Conservation (phyloP, 106 monocot genomes). For the Allium sativum region DNA sequence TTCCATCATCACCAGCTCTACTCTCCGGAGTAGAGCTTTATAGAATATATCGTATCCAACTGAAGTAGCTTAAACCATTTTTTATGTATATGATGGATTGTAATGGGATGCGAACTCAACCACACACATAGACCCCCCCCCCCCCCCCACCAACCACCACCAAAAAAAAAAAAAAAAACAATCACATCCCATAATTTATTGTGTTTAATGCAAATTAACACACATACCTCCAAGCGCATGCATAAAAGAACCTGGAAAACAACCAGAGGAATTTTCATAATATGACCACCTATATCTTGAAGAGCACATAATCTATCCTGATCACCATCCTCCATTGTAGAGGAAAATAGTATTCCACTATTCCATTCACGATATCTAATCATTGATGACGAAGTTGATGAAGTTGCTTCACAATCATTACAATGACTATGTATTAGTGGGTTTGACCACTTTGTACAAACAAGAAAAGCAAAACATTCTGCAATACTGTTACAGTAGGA, state of each 20-base stretch:
- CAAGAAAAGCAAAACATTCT: constrained; percentile 93
- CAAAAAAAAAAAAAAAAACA: too few relatives aligned
- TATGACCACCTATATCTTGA: constrained; percentile 86
- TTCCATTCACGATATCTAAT: constrained; percentile 73
- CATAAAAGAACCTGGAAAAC: constrained; percentile 80
- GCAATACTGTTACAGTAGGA: constrained; percentile 49
- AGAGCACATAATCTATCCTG: constrained; percentile 61
- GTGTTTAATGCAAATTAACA: neutral
- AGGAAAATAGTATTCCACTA: constrained; percentile 59
- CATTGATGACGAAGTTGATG: constrained; percentile 45
- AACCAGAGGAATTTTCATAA: constrained; percentile 89
- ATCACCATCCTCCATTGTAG: constrained; percentile 51
- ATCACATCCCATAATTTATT: too few relatives aligned
- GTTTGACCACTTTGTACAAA: constrained; percentile 97
- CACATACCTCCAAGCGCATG: constrained; percentile 78
- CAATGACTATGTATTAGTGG: constrained; percentile 81
- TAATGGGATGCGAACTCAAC: too few relatives aligned
- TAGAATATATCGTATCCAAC: too few relatives aligned
- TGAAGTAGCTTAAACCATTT: too few relatives aligned
- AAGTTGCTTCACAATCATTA: constrained; percentile 49
- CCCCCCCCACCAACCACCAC: too few relatives aligned
- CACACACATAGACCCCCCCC: too few relatives aligned
- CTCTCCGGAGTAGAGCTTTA: too few relatives aligned
- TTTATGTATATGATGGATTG: too few relatives aligned
- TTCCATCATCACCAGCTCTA: too few relatives aligned